Evolutionary conservation across 2,329 filamentous ascomycete genomes (phyloP).

Genomic region (Colletotrichum incanum): DNA sequence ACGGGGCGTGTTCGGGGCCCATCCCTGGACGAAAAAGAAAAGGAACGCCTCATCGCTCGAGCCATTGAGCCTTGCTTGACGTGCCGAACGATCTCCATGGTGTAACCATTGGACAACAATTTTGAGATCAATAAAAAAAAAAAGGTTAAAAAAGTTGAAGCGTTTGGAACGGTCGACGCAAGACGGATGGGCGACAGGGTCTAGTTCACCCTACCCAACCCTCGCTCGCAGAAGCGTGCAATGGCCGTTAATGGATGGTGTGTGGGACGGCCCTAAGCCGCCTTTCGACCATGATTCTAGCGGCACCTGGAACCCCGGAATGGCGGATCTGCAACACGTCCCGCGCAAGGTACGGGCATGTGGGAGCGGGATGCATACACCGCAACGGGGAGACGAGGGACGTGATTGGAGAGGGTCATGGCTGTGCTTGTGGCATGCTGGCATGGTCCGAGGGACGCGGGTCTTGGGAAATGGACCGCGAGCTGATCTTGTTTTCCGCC

Average conservation of each 20-base stretch:
- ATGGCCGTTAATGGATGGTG: background rate
- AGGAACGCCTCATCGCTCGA: background rate
- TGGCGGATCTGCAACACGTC: conserved; percentile 39
- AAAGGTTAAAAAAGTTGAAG: background rate
- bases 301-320: conserved; percentile 40
- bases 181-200: background rate
- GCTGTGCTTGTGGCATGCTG: conserved; percentile 8
- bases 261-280: background rate
- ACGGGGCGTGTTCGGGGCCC: conserved; percentile 31
- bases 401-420: conserved; percentile 18
- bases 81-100: background rate
- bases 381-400: background rate
- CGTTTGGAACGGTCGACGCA: background rate
- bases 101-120: background rate
- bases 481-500: background rate
- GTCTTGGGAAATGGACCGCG: conserved; percentile 3
- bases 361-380: conserved; percentile 21
- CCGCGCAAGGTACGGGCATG: conserved; percentile 36
- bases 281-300: conserved; percentile 29
- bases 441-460: conserved; percentile 23
- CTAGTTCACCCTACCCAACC: background rate
- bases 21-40: conserved; percentile 15
- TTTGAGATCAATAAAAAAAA: background rate
- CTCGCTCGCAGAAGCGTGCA: background rate
- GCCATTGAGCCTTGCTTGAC: conserved; percentile 1